phyloP scores from a whole-genome alignment of 108 stramenopile species.

The Chaetoceros muelleri region DNA sequence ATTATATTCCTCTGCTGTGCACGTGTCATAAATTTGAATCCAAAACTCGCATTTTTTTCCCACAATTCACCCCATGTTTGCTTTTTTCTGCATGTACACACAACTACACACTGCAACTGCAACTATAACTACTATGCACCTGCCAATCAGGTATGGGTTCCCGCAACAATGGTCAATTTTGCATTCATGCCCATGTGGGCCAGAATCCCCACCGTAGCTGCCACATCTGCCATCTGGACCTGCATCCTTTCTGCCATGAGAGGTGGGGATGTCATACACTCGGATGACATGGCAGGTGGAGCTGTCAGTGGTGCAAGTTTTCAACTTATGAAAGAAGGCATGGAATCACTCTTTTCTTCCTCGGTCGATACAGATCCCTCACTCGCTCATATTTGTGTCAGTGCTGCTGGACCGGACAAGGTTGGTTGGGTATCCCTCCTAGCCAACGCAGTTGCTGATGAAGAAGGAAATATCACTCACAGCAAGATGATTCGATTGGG shows the following conservation, averaged over 20 bases:
- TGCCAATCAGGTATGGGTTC: too few species aligned
- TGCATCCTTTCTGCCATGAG: constrained; percentile 77
- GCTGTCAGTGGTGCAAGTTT: constrained; percentile 60
- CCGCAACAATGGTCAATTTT: constrained; percentile 73
- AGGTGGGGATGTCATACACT: constrained; percentile 65
- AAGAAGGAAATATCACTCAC: constrained; percentile 76
- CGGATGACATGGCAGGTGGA: constrained; percentile 58
- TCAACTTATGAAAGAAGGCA: constrained; percentile 48
- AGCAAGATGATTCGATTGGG: constrained; percentile 77
- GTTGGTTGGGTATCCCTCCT: constrained; percentile 60
- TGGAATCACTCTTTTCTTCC: constrained; percentile 46
- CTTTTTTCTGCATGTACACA: constrained; percentile 1
- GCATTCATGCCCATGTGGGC: constrained; percentile 88
- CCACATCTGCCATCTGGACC: constrained; percentile 77
- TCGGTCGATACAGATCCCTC: constrained; percentile 60
- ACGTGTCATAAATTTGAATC: too few species aligned
- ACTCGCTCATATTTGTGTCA: constrained; percentile 52
- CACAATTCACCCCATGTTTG: background rate
- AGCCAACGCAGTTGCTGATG: constrained; percentile 40
- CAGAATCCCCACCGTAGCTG: constrained; percentile 75
- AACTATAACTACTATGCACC: too few species aligned
- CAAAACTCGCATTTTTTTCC: too few species aligned
- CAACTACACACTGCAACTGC: constrained; percentile 2
- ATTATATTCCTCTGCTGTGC: too few species aligned
- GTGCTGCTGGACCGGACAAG: constrained; percentile 61